Conservation (phyloP, 2,329 filamentous ascomycete species). For the Trichophyton mentagrophytes region DNA sequence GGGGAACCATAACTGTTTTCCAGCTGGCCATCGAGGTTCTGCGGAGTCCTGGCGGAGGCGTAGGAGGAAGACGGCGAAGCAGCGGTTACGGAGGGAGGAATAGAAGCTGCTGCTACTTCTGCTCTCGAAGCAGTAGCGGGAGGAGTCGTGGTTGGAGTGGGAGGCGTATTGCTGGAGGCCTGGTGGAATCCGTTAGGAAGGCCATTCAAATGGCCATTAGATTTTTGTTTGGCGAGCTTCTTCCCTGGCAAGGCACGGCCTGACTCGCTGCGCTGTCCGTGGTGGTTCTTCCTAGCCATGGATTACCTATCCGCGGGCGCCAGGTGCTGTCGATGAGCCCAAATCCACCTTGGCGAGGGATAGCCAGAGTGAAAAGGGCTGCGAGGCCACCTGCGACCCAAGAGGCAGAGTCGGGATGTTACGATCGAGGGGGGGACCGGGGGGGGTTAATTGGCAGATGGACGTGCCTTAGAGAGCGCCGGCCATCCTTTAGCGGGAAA, state of each 20-base stretch:
- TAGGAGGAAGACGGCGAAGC: constrained; percentile 28
- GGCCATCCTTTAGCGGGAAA: background rate
- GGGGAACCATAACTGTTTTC: constrained; percentile 17
- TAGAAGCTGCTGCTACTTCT: background rate
- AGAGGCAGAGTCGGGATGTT: background rate
- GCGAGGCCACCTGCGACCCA: constrained; percentile 13
- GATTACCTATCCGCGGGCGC: constrained; percentile 38
- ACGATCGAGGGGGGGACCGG: background rate
- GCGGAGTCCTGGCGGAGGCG: constrained; percentile 14
- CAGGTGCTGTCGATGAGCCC: constrained; percentile 29
- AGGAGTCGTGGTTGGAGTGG: constrained; percentile 10
- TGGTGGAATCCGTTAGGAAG: constrained; percentile 32
- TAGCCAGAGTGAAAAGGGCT: constrained; percentile 32
- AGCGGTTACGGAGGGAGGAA: constrained; percentile 8
- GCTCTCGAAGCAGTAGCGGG: constrained; percentile 14
- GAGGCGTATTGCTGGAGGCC: constrained; percentile 16
- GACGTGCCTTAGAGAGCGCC: background rate
- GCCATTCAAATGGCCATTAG: constrained; percentile 43
- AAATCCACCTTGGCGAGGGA: constrained; percentile 37
- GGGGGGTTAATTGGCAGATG: background rate
- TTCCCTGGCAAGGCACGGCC: constrained; percentile 68
- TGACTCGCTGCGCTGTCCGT: constrained; percentile 73
- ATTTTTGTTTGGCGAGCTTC: constrained; percentile 49
- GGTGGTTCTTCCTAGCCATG: constrained; percentile 46
- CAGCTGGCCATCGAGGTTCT: constrained; percentile 11